These are phyloP conservation scores for Ophiognomonia clavigignenti-juglandacearum DNA, from an alignment of 2,329 filamentous ascomycete species.

Conservation along the genomic window DNA sequence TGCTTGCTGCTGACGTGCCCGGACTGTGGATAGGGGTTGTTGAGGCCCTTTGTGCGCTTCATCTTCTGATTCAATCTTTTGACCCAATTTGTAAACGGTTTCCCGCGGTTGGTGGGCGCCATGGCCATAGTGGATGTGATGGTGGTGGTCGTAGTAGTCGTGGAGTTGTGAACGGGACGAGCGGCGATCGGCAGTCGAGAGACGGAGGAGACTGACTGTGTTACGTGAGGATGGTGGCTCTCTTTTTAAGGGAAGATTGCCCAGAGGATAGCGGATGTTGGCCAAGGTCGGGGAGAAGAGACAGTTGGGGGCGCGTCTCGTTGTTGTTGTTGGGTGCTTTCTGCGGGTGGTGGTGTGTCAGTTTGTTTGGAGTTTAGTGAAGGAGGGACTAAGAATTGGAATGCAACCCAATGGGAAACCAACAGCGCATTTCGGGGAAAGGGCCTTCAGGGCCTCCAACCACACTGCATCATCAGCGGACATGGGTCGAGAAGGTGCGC, in stretches of 20 bases:
- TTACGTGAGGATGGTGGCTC: too few relatives aligned
- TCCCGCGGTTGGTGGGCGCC: constrained; percentile 54
- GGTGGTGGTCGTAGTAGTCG: neutral
- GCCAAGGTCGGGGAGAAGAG: constrained; percentile 3
- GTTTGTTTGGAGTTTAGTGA: constrained; percentile 17
- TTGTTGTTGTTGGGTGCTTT: too few relatives aligned
- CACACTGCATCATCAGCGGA: too few relatives aligned
- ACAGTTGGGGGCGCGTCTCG: too few relatives aligned
- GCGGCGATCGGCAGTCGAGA: neutral
- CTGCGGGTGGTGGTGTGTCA: too few relatives aligned
- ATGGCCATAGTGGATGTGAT: constrained; percentile 12
- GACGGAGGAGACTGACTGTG: too few relatives aligned
- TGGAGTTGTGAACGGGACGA: neutral
- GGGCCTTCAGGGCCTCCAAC: too few relatives aligned
- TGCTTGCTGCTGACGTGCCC: constrained; percentile 42
- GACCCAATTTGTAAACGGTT: constrained; percentile 90
- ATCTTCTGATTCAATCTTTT: constrained; percentile 71
- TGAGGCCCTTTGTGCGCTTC: constrained; percentile 62
- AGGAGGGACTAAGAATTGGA: constrained; percentile 1
- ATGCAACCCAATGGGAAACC: neutral
- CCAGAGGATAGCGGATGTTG: too few relatives aligned
- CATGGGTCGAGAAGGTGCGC: too few relatives aligned
- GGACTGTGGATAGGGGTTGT: constrained; percentile 90
- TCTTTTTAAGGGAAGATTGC: too few relatives aligned
- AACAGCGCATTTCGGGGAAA: neutral